These are phyloP conservation scores for Endotrypanum monterogeii DNA, from an alignment of 208 protist species.

Conservation along the genomic window DNA sequence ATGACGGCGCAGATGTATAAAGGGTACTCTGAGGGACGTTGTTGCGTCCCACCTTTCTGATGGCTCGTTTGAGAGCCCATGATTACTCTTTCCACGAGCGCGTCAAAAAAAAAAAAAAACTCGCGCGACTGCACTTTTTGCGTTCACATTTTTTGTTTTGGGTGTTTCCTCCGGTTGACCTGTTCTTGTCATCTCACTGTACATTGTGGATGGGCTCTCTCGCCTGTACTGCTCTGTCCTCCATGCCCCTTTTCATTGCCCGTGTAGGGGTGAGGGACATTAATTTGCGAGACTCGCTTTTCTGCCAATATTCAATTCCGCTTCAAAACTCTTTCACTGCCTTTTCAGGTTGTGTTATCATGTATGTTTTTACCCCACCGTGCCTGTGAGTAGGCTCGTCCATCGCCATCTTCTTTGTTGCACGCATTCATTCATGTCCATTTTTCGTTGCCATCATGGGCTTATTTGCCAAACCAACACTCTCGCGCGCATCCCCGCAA, in stretches of 20 bases:
- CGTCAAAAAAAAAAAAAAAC: background rate
- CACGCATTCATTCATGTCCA: background rate
- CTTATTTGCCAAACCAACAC: background rate
- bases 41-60: background rate
- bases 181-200: background rate
- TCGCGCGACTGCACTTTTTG: background rate
- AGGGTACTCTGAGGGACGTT: background rate
- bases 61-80: background rate
- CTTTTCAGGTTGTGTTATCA: conserved; percentile 4
- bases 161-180: background rate
- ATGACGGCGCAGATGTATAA: background rate
- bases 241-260: background rate
- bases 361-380: conserved; percentile 6
- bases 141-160: background rate
- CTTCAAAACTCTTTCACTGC: background rate
- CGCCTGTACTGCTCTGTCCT: background rate
- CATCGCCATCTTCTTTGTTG: background rate
- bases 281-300: background rate
- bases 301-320: background rate
- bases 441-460: background rate
- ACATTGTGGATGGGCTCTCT: background rate
- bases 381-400: background rate
- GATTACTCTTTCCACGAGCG: background rate
- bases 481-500: background rate
- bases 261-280: background rate